Evolutionary conservation across 306 rosid species (phyloP).

Genomic region (Sicyos baderoa): DNA sequence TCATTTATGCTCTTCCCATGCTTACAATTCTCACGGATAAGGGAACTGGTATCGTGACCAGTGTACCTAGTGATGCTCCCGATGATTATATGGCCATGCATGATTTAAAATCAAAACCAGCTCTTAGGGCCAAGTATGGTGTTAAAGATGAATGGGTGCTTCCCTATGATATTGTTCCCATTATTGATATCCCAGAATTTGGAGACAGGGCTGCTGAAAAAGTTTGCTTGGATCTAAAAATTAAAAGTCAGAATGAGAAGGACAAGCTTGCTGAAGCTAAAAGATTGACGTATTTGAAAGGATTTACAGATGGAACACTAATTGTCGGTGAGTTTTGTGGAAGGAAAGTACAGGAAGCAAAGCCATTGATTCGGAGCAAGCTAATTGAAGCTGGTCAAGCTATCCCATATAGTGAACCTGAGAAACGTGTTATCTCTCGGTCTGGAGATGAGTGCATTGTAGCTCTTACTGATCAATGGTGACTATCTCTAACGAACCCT

Average conservation of each 20-base stretch:
- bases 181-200: slow-evolving; percentile 54
- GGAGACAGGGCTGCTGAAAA: slow-evolving; percentile 82
- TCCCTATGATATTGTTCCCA: slow-evolving; percentile 77
- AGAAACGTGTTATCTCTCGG: slow-evolving; percentile 68
- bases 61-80: slow-evolving; percentile 95
- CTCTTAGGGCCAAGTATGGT: slow-evolving; percentile 64
- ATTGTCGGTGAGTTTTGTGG: slow-evolving; percentile 64
- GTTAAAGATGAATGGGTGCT: slow-evolving; percentile 84
- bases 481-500: not conserved
- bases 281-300: slow-evolving; percentile 80
- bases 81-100: slow-evolving; percentile 93
- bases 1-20: slow-evolving; percentile 93
- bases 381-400: slow-evolving; percentile 70
- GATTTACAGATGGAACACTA: slow-evolving; percentile 81
- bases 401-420: slow-evolving; percentile 74
- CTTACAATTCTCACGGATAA: slow-evolving; percentile 79
- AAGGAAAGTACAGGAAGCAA: slow-evolving; percentile 68
- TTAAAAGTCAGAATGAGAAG: slow-evolving; percentile 83
- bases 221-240: slow-evolving; percentile 71
- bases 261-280: slow-evolving; percentile 93
- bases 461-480: slow-evolving; percentile 93
- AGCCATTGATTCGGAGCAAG: slow-evolving; percentile 67
- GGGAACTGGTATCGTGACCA: slow-evolving; percentile 92
- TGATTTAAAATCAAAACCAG: slow-evolving; percentile 70
- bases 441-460: slow-evolving; percentile 91